Evolutionary conservation across 495 filamentous ascomycete genomes (phyloP).

Genomic region (Penicillium diatomitis): DNA sequence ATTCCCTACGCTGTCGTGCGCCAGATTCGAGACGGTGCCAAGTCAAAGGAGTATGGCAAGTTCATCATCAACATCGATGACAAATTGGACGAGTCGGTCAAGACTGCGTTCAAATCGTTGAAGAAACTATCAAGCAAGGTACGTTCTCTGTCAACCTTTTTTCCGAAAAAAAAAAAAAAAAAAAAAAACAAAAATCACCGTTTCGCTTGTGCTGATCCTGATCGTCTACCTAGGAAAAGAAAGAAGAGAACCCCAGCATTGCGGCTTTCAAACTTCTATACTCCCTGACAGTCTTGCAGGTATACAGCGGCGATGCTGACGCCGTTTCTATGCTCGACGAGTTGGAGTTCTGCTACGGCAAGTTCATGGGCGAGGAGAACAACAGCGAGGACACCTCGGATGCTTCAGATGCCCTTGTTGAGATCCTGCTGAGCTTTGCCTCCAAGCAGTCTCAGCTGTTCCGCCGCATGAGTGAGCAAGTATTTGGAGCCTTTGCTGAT

Average conservation of each 20-base stretch:
- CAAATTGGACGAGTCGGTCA: slow-evolving; percentile 48
- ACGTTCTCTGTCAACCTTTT: slow-evolving; percentile 5
- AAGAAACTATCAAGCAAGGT: slow-evolving; percentile 57
- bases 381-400: slow-evolving; percentile 49
- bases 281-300: slow-evolving; percentile 73
- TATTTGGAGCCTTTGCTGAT: slow-evolving; percentile 69
- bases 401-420: slow-evolving; percentile 67
- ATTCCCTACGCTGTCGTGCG: slow-evolving; percentile 44
- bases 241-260: slow-evolving; percentile 24
- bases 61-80: slow-evolving; percentile 55
- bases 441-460: slow-evolving; percentile 79
- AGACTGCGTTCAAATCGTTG: slow-evolving; percentile 55
- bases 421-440: slow-evolving; percentile 78
- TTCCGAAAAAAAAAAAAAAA: background rate
- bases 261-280: slow-evolving; percentile 72
- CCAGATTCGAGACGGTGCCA: slow-evolving; percentile 38
- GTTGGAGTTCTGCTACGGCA: slow-evolving; percentile 60
- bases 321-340: slow-evolving; percentile 68
- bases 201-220: background rate
- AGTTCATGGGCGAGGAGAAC: slow-evolving; percentile 39
- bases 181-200: too few species aligned
- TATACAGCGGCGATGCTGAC: slow-evolving; percentile 84
- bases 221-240: slow-evolving; percentile 24
- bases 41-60: slow-evolving; percentile 33
- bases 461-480: slow-evolving; percentile 76